Percentiles rank a stretch among this genome's conserved stretches.
Conservation (phyloP, 1,139 yeast genomes). For the Yamadazyma triangularis region DNA sequence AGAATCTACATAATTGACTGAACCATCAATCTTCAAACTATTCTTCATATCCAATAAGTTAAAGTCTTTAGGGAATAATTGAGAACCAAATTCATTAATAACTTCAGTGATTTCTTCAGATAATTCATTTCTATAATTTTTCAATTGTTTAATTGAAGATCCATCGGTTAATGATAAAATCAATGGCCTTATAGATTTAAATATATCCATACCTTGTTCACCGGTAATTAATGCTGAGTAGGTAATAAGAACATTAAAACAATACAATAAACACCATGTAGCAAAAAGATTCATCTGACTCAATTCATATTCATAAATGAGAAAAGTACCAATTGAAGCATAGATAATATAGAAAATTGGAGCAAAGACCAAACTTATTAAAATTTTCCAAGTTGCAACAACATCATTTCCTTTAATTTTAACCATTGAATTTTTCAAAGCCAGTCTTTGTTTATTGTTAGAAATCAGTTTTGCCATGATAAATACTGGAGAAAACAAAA, state of each 20-base stretch:
- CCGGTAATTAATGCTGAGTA: slow-evolving; percentile 88
- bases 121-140: slow-evolving; percentile 34
- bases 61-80: slow-evolving; percentile 44
- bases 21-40: slow-evolving; percentile 5
- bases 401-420: slow-evolving; percentile 91
- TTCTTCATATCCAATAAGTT: slow-evolving; percentile 37
- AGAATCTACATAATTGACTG: slow-evolving; percentile 23
- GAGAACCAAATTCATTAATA: slow-evolving; percentile 43
- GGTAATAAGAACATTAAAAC: slow-evolving; percentile 65
- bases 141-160: slow-evolving; percentile 53
- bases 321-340: slow-evolving; percentile 57
- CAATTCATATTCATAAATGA: slow-evolving; percentile 19
- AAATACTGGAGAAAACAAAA: slow-evolving; percentile 84
- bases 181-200: slow-evolving; percentile 78
- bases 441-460: slow-evolving; percentile 64
- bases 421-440: slow-evolving; percentile 84
- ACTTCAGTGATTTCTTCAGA: slow-evolving; percentile 41
- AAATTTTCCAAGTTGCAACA: slow-evolving; percentile 91
- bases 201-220: slow-evolving; percentile 86
- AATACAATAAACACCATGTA: slow-evolving; percentile 43
- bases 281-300: slow-evolving; percentile 20
- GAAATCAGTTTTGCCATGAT: slow-evolving; percentile 73
- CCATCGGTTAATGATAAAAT: slow-evolving; percentile 67
- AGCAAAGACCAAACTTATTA: slow-evolving; percentile 84
- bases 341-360: slow-evolving; percentile 81